Evolutionary conservation across 768 basidiomycete species (phyloP), one percentile per base, ranked within the genome.

Genomic region (Clitopilus hobsonii): DNA sequence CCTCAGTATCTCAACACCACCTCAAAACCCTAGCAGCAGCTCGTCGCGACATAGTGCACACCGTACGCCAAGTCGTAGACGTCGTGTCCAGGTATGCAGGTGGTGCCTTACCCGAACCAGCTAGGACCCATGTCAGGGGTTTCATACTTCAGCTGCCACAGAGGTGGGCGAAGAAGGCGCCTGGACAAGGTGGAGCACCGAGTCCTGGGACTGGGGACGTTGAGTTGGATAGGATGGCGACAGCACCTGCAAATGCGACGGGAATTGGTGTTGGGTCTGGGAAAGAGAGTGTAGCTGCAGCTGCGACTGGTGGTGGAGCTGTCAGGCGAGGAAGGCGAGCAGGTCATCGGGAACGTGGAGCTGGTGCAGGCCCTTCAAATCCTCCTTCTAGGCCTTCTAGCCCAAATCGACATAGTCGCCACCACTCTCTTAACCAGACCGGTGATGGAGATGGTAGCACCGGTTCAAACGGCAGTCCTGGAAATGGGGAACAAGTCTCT

Each of bases 41-140:
- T 41, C 87, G 91, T 41, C 77, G 79, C 26, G 91, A 95, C 64
- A 82, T 96, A 29, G 88, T 95, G n/a, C 81, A 87, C 41, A 96
- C 94, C 25, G 85, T 96, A 54, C 83, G 91, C 29, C 88, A 93
- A 63, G 92, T 93, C 16, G 92, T 96, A 13, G 89, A 91, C 55
- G 88, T 95, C 14, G 85, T 95, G 16, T 84, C 81, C 55, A 88
- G 85, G 57, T 93, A 94, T 59, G 89, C 93, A 0, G 94, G 94
- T 8, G 81, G 88, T 0, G 89, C 92, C 0, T 77, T 96, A 5
- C 93, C 91, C 0, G 94, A 93, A 65, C 92, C 88, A 6, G 92
- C 93, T 0, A 80, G 86, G 29, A 70, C 74, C 1, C 82, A 83
- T 20, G 91, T 94, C 28, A 74, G 89, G 10, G 79, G 82, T 0